Conservation (phyloP, 2,329 filamentous ascomycete species). For the Exophiala aquamarina region DNA sequence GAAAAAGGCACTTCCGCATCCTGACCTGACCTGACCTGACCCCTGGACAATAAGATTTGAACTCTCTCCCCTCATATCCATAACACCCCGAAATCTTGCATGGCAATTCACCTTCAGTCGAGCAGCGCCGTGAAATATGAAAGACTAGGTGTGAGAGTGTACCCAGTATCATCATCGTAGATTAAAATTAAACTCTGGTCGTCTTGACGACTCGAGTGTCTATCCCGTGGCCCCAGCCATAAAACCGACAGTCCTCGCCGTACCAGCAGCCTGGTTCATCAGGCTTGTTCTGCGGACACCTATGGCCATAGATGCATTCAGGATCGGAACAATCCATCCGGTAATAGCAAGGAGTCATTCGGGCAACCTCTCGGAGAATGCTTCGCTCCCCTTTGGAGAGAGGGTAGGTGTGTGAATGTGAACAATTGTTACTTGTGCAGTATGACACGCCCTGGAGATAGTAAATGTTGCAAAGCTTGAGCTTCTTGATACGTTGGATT, state of each 20-base stretch:
- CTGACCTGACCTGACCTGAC: not conserved
- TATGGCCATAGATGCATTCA: slow-evolving; percentile 65
- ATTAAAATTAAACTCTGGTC: slow-evolving; percentile 39
- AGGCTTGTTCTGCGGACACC: slow-evolving; percentile 56
- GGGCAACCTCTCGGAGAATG: slow-evolving; percentile 58
- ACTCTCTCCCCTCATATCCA: too few relatives aligned
- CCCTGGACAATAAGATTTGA: too few relatives aligned
- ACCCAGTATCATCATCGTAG: not conserved
- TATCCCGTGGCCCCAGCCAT: slow-evolving; percentile 57
- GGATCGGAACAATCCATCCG: slow-evolving; percentile 58
- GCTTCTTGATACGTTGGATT: slow-evolving; percentile 59
- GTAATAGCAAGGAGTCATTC: slow-evolving; percentile 63
- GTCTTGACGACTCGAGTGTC: slow-evolving; percentile 58
- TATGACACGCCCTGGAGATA: slow-evolving; percentile 54
- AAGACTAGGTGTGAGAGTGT: too few relatives aligned
- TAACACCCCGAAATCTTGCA: too few relatives aligned
- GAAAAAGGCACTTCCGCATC: not conserved
- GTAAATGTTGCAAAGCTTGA: slow-evolving; percentile 64
- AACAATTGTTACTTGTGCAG: slow-evolving; percentile 58
- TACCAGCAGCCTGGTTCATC: slow-evolving; percentile 58
- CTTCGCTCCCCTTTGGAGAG: slow-evolving; percentile 54
- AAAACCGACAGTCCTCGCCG: slow-evolving; percentile 59
- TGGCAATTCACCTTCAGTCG: too few relatives aligned
- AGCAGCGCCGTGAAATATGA: too few relatives aligned
- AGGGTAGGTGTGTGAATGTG: slow-evolving; percentile 56